Evolutionary conservation across 352 stramenopile genomes (phyloP).

Genomic region (Pythium volutum): DNA sequence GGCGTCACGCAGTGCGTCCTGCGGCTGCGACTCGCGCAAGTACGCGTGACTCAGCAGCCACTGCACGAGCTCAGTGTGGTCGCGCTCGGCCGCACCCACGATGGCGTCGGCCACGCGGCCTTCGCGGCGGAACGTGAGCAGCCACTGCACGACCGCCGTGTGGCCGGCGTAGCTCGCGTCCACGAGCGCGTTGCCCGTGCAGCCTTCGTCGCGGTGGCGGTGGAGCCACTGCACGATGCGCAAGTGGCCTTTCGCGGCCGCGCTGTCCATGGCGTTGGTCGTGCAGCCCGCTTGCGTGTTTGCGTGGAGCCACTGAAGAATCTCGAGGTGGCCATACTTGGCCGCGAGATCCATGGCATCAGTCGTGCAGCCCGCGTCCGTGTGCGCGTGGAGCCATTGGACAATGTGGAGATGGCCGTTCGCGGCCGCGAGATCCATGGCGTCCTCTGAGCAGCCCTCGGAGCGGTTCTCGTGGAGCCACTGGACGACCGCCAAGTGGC

Average conservation of each 20-base stretch:
- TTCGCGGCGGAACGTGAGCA: conserved; percentile 38
- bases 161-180: conserved; percentile 41
- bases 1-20: background rate
- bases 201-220: conserved; percentile 34
- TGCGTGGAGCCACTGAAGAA: conserved; percentile 31
- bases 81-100: conserved; percentile 10
- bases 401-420: conserved; percentile 28
- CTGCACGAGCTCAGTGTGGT: conserved; percentile 14
- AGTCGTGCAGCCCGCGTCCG: conserved; percentile 24
- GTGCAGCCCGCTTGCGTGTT: conserved; percentile 26
- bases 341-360: conserved; percentile 32
- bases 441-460: conserved; percentile 47
- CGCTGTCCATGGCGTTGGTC: conserved; percentile 28
- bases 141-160: conserved; percentile 36
- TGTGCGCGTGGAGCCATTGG: conserved; percentile 23
- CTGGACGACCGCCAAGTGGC: conserved; percentile 32
- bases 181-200: conserved; percentile 37
- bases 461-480: conserved; percentile 56
- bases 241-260: conserved; percentile 27
- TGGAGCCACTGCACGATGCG: conserved; percentile 35
- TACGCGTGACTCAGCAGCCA: conserved; percentile 21
- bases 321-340: conserved; percentile 25
- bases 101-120: conserved; percentile 29
- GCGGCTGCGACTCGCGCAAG: conserved; percentile 3
- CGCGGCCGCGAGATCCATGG: conserved; percentile 31